A percentile compares a stretch with the other conserved stretches of the same genome.
Evolutionary conservation across 129 eudicot genomes (phyloP).

Genomic region (Flaveria trinervia): DNA sequence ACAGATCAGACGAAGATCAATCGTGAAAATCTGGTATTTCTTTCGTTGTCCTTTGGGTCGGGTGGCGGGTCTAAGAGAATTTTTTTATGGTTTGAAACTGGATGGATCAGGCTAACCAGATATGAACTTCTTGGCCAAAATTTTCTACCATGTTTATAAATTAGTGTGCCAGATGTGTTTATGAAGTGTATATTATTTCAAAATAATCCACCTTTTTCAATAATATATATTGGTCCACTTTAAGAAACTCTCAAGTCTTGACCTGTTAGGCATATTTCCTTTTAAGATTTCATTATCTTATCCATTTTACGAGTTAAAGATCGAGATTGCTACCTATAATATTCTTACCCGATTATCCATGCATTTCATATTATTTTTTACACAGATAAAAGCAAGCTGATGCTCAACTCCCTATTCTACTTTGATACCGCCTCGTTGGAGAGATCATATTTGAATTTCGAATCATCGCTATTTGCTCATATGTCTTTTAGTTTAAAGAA

Average conservation of each 20-base stretch:
- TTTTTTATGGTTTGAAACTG: background rate
- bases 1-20: constrained; percentile 62
- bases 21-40: constrained; percentile 51
- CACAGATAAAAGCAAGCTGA: constrained; percentile 32
- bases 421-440: constrained; percentile 9
- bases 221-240: background rate
- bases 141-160: background rate
- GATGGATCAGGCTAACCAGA: background rate
- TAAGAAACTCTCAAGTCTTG: background rate
- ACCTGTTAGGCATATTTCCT: background rate
- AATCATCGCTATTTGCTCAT: constrained; percentile 5
- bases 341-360: constrained; percentile 9
- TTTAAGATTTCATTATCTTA: background rate
- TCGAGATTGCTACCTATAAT: background rate
- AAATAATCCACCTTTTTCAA: background rate
- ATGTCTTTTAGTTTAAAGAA: constrained; percentile 6
- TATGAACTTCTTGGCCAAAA: background rate
- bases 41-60: constrained; percentile 20
- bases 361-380: constrained; percentile 11
- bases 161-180: background rate
- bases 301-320: constrained; percentile 1
- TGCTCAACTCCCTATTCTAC: constrained; percentile 3
- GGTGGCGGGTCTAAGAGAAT: constrained; percentile 15
- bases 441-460: constrained; percentile 21
- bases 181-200: background rate